Conservation (phyloP, 345 rosid species). For the Barbarea vulgaris region DNA sequence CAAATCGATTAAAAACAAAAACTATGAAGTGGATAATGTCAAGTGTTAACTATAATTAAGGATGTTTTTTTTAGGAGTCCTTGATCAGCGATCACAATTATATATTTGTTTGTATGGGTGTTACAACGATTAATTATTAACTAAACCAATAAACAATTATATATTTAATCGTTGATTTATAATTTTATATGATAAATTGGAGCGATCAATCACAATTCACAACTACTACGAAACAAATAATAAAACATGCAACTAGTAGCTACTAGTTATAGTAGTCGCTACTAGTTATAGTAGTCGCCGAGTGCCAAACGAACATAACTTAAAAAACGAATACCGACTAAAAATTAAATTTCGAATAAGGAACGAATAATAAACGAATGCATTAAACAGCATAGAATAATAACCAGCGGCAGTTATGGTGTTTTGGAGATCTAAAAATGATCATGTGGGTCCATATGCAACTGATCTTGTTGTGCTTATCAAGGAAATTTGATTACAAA, state of each 20-base stretch:
- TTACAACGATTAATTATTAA: not conserved
- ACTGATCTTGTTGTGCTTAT: constrained; percentile 31
- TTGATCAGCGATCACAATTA: not conserved
- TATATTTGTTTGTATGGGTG: not conserved
- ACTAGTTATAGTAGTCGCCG: not conserved
- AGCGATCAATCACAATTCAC: not conserved
- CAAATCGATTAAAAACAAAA: not conserved
- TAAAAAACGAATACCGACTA: not conserved
- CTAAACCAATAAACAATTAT: not conserved
- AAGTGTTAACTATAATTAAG: not conserved
- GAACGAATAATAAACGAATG: constrained; percentile 10
- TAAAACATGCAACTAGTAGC: not conserved
- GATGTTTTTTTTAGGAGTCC: not conserved
- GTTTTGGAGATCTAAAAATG: constrained; percentile 31
- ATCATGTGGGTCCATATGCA: constrained; percentile 43
- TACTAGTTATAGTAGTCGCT: not conserved
- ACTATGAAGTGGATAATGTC: not conserved
- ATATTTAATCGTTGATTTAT: not conserved
- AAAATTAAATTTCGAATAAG: not conserved
- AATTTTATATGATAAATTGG: not conserved
- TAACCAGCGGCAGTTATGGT: constrained; percentile 41
- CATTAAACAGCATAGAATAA: constrained; percentile 21
- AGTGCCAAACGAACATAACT: not conserved
- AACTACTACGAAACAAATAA: not conserved
- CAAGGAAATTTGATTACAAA: constrained; percentile 34